Evolutionary conservation across 2,329 filamentous ascomycete genomes (phyloP).

Genomic region (Hypoxylon sp.): DNA sequence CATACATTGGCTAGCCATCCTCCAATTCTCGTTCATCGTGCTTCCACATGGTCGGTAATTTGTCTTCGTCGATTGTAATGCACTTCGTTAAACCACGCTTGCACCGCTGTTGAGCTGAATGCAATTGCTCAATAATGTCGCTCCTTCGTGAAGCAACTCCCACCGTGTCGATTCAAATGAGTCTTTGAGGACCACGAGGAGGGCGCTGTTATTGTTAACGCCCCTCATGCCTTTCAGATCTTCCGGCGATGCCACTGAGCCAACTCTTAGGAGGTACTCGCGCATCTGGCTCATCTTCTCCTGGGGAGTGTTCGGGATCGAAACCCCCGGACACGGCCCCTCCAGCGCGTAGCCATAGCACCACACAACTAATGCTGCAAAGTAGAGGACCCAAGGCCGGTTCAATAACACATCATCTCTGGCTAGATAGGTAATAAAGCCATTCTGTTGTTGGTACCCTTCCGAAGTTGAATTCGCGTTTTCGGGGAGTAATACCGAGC

Average conservation of each 20-base stretch:
- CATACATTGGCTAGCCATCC: slow-evolving; percentile 37
- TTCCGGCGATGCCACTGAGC: slow-evolving; percentile 79
- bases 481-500: slow-evolving; percentile 82
- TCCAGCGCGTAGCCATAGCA: slow-evolving; percentile 93
- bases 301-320: slow-evolving; percentile 69
- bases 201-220: slow-evolving; percentile 84
- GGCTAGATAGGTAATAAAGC: slow-evolving; percentile 77
- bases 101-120: slow-evolving; percentile 69
- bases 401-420: slow-evolving; percentile 92
- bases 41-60: slow-evolving; percentile 25
- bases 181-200: slow-evolving; percentile 85
- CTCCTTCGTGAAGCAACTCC: slow-evolving; percentile 92
- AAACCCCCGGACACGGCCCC: slow-evolving; percentile 74
- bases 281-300: slow-evolving; percentile 85
- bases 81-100: slow-evolving; percentile 36
- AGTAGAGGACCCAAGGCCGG: slow-evolving; percentile 95
- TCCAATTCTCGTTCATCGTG: slow-evolving; percentile 34
- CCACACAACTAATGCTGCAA: slow-evolving; percentile 93
- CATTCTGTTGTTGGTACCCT: slow-evolving; percentile 55
- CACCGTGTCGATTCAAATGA: slow-evolving; percentile 87
- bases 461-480: slow-evolving; percentile 58
- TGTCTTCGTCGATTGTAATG: not conserved
- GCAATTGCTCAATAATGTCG: slow-evolving; percentile 84
- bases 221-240: slow-evolving; percentile 81
- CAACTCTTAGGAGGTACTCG: slow-evolving; percentile 80